phyloP scores from a whole-genome alignment of 768 basidiomycete genomes.

The Megacollybia marginata region DNA sequence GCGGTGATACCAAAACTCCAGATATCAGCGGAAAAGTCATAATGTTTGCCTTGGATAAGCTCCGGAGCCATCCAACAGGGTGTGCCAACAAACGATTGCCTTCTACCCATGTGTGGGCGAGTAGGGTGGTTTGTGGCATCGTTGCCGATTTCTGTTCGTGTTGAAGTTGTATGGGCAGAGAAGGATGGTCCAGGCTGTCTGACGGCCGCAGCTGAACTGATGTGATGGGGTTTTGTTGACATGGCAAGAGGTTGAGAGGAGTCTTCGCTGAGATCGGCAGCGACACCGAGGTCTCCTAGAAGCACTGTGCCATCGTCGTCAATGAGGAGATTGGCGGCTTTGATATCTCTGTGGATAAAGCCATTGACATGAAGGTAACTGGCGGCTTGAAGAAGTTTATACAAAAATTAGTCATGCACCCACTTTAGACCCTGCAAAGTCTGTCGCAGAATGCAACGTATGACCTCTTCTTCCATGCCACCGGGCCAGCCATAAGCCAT shows the following conservation, averaged over 20 bases:
- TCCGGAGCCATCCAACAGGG: conserved; percentile 99
- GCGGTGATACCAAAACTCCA: conserved; percentile 98
- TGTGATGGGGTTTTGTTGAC: neutral
- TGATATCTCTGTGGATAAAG: conserved; percentile 90
- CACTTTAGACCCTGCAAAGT: conserved; percentile 84
- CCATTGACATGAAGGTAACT: conserved; percentile 87
- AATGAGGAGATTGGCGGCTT: conserved; percentile 89
- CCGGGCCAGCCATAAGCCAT: conserved; percentile 80
- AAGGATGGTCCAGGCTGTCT: neutral
- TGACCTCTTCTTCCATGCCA: conserved; percentile 89
- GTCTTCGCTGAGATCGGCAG: conserved; percentile 74
- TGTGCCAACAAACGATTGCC: conserved; percentile 91
- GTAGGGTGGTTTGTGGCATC: neutral
- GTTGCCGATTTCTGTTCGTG: neutral
- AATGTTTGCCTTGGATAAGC: conserved; percentile 75
- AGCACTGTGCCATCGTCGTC: conserved; percentile 89
- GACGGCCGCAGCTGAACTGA: neutral
- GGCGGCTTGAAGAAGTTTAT: conserved; percentile 1
- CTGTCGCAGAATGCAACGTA: conserved; percentile 78
- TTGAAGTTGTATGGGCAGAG: neutral
- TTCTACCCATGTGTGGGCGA: conserved; percentile 56
- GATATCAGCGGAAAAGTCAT: conserved; percentile 86
- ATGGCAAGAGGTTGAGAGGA: conserved; percentile 19
- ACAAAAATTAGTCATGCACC: conserved; percentile 16
- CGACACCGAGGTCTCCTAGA: conserved; percentile 88